Evolutionary conservation across 441 rosid species (phyloP), one percentile per base, ranked within the genome.

Genomic region (Erodium chrysanthum): DNA sequence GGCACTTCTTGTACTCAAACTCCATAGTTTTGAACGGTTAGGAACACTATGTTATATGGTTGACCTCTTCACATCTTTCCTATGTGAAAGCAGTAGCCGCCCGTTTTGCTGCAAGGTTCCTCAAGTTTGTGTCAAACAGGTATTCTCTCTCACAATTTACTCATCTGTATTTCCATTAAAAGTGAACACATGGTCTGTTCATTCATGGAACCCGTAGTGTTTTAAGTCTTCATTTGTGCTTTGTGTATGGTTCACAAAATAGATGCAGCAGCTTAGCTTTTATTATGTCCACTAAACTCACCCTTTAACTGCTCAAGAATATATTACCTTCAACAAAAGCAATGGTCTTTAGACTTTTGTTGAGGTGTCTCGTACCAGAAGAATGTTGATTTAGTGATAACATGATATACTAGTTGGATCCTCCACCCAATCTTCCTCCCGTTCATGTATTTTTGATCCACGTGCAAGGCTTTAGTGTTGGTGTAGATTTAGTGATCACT

Each of bases 21-120:
- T 58, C 12, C 62, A 58, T 58, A 21, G 62, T 58, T 58, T 58
- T 58, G n/a, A 21, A 58, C 62, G 62, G 62, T 6, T 50, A 50
- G 20, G 8, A 54, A 54, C 23, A 54, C 25, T 58, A 58, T 58
- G 62, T 21, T 23, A 21, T 58, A 21, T 35, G 40, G 62, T 58
- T 58, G 62, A 27, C 25, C 27, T 9, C 61, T 27, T 8, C 14
- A 22, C 61, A 56, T 15, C 56, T 50, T 50, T 58, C 56, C 12
- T 58, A 52, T 21, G 29, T 58, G 29, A 58, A 58, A 58, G 31
- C 62, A 21, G 62, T 23, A 22, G 62, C 29, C 29, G 14, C 62
- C 29, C 0, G 14, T 56, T 58, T 58, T 21, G 62, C 62, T 9
- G n/a, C 31, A 58, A 22, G 60, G 12, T 58, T 20, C 27, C 0